Base-by-base conservation (phyloP, 768 basidiomycete genomes). In the Postia placenta region DNA sequence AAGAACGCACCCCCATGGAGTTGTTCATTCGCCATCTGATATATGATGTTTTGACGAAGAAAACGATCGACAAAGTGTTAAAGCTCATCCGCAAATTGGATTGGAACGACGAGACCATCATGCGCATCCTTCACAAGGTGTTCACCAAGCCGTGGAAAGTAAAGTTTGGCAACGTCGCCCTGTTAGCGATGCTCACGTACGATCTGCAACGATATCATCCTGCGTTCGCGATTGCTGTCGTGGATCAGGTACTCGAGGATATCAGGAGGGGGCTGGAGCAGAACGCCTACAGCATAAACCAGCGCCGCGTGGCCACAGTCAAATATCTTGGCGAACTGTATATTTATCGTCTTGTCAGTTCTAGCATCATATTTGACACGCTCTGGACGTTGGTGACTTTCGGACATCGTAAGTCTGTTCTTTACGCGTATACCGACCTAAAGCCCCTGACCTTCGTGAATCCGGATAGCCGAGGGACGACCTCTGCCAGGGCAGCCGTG, bases 91-190 rank as follows among this genome's bases (percentile, higher is more conserved):
- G 96, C 42, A 97, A 95, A 67, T 75, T 98, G 40, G 86, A 98
- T 59, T 99, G 96, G 96, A 90, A 95, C n/a, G 83, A 91, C 62
- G 64, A 69, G 5, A 52, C 67, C 20, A 61, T 87, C 25, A 76
- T 78, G 33, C 74, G 74, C 23, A 79, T 78, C 20, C 73, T 98
- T 5, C 83, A 86, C 69, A 89, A 90, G 62, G 80, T 90, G 35
- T 99, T 99, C 70, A 90, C 89, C n/a, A 95, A 96, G 60, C 88
- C 95, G 2, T 96, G 95, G 93, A 98, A 98, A 64, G 79, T 97
- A 69, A 95, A 92, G 60, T 98, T 86, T 62, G 76, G 84, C 51
- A 95, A 90, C 60, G 81, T 99, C 58, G 79, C 84, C 48, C 74
- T 96, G 24, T 73, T 98, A 43, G 94, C 96, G 11, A 95, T 96